A percentile compares a stretch with the other conserved stretches of the same genome.
These are phyloP conservation scores for Colletotrichum musae DNA, from an alignment of 2,329 filamentous ascomycete species.

Conservation along the genomic window DNA sequence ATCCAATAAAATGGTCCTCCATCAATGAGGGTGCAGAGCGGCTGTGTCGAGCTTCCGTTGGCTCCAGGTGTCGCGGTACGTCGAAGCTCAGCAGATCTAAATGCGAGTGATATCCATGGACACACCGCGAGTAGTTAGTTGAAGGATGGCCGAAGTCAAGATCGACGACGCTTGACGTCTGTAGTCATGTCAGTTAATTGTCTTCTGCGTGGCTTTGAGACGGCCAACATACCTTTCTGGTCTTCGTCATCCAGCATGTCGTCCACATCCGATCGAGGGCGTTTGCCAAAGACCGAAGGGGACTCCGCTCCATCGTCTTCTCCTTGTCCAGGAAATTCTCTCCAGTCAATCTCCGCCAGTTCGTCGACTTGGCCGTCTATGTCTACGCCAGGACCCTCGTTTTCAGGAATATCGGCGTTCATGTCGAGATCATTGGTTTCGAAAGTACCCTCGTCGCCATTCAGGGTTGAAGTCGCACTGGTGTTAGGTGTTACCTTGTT, in stretches of 20 bases:
- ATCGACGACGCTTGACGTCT: slow-evolving; percentile 48
- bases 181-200: slow-evolving; percentile 30
- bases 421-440: slow-evolving; percentile 51
- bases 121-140: slow-evolving; percentile 33
- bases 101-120: slow-evolving; percentile 4
- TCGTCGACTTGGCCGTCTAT: slow-evolving; percentile 23
- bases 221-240: slow-evolving; percentile 43
- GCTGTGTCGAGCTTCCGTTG: not conserved
- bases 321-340: slow-evolving; percentile 44
- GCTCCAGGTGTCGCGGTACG: not conserved
- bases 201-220: not conserved
- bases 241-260: slow-evolving; percentile 42
- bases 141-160: slow-evolving; percentile 33
- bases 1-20: not conserved
- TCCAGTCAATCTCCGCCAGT: slow-evolving; percentile 47
- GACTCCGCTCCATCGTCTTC: slow-evolving; percentile 35
- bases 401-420: slow-evolving; percentile 39
- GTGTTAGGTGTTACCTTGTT: slow-evolving; percentile 43
- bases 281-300: slow-evolving; percentile 41
- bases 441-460: slow-evolving; percentile 49
- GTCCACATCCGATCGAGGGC: slow-evolving; percentile 45
- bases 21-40: not conserved
- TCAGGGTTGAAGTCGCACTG: slow-evolving; percentile 51
- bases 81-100: slow-evolving; percentile 20
- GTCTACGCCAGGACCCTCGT: slow-evolving; percentile 1